These are phyloP conservation scores for Astrothelium macrocarpum DNA, from an alignment of 495 filamentous ascomycete genomes.

Conservation along the genomic window DNA sequence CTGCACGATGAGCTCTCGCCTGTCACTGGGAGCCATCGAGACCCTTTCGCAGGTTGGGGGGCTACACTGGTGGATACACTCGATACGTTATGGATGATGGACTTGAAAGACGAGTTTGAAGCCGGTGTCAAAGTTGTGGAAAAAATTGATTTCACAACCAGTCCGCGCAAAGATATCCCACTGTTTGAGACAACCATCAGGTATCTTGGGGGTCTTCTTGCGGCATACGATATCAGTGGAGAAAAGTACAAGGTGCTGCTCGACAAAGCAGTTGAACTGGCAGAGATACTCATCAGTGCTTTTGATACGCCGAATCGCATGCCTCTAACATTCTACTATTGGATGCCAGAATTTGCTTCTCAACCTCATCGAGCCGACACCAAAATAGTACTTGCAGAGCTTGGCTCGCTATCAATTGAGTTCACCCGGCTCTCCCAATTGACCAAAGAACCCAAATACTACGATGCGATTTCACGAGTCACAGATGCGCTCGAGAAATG, in stretches of 20 bases:
- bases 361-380: conserved; percentile 56
- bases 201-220: conserved; percentile 34
- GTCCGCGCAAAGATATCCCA: conserved; percentile 35
- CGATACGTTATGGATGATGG: conserved; percentile 97
- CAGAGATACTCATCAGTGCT: conserved; percentile 76
- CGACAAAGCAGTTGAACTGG: conserved; percentile 80
- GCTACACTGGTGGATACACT: conserved; percentile 89
- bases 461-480: conserved; percentile 88
- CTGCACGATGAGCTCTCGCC: conserved; percentile 35
- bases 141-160: conserved; percentile 84
- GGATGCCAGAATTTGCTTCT: conserved; percentile 59
- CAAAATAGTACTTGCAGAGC: conserved; percentile 63
- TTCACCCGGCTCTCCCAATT: conserved; percentile 91
- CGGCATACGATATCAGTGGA: conserved; percentile 40
- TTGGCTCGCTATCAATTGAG: conserved; percentile 87
- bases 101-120: conserved; percentile 76
- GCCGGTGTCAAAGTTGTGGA: conserved; percentile 68
- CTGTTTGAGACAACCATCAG: conserved; percentile 36
- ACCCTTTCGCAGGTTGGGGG: conserved; percentile 92
- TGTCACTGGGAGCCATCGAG: conserved; percentile 33
- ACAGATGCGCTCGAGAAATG: conserved; percentile 75
- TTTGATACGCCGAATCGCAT: conserved; percentile 98
- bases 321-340: conserved; percentile 79
- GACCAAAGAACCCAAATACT: conserved; percentile 79
- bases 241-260: conserved; percentile 60